Evolutionary conservation across 1,284 basidiomycete species (phyloP), one percentile per base, ranked within the genome.

Genomic region (Ganoderma resinaceum): DNA sequence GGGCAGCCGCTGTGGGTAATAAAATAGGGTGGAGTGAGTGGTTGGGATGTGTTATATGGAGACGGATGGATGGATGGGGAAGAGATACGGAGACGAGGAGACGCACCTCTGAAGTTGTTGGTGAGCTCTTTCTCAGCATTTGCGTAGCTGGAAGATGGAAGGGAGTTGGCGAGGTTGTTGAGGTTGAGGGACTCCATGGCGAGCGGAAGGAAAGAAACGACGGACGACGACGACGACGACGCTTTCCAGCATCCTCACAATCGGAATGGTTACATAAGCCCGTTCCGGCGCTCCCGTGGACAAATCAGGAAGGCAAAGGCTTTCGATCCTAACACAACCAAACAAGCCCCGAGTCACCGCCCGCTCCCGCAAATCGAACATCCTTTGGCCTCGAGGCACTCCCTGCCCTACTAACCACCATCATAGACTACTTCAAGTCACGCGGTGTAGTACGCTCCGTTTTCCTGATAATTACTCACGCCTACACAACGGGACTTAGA

Each of bases 71-170:
- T 42, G 63, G 42, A 43, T 31, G 59, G 57, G 63, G 23, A 29
- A 43, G 46, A 52, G 12, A 64, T 49, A 55, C 69, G 31, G 62
- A 46, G 37, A 49, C 20, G 62, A 65, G 37, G 9, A 29, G 29
- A 72, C 76, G 31, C 69, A 92, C 92, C 91, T 87, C 90, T 90
- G 78, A 94, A 94, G 74, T 93, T 91, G 77, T 92, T 91, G n/a
- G 90, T 80, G 1, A 94, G 83, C 35, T 93, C 91, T 72, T 89
- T 90, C 81, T 94, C 92, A 23, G 92, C 89, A 77, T 90, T 91
- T 52, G 80, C 81, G 29, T 82, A 78, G 74, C 83, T 85, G 40
- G 90, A 87, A 11, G 82, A 85, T 0, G 92, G 92, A 3, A 94
- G 84, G 0, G 92, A 93, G 76, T 80, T 91, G 31, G 86, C 92